Percentiles rank a stretch among this genome's conserved stretches.
These are phyloP conservation scores for Penicillium herquei DNA, from an alignment of 495 filamentous ascomycete genomes.

Conservation along the genomic window DNA sequence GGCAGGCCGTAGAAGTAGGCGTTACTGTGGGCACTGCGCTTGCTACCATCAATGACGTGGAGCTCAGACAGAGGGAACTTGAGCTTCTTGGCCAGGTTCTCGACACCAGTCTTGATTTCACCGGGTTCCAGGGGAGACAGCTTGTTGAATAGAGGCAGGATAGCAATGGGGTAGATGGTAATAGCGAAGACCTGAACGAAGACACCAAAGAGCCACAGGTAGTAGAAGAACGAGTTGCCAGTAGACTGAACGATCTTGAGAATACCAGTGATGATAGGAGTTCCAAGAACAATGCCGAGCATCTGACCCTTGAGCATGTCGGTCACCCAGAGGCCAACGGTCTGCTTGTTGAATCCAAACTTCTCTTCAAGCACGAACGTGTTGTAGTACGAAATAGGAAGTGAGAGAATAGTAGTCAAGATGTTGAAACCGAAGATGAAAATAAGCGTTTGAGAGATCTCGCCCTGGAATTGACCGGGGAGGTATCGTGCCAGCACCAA, in stretches of 20 bases:
- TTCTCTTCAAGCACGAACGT: constrained; percentile 95
- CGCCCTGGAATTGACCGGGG: constrained; percentile 77
- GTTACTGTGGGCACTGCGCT: constrained; percentile 94
- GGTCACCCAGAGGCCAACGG: constrained; percentile 79
- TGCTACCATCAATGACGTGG: constrained; percentile 96
- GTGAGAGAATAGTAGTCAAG: constrained; percentile 69
- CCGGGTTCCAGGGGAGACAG: constrained; percentile 88
- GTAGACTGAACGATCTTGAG: constrained; percentile 89
- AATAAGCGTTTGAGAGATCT: constrained; percentile 89
- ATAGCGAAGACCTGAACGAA: constrained; percentile 89
- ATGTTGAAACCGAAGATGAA: constrained; percentile 88
- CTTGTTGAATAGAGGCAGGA: constrained; percentile 97
- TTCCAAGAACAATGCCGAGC: constrained; percentile 72
- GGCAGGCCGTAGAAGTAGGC: constrained; percentile 98
- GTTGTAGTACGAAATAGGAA: constrained; percentile 86
- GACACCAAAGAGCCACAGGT: constrained; percentile 90
- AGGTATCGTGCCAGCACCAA: constrained; percentile 67
- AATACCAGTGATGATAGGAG: constrained; percentile 86
- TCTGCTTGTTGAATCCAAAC: constrained; percentile 99
- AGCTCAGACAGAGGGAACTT: constrained; percentile 89
- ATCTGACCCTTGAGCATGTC: constrained; percentile 91
- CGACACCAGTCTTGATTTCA: constrained; percentile 80
- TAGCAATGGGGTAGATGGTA: constrained; percentile 92
- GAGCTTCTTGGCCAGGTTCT: constrained; percentile 77
- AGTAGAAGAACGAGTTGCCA: constrained; percentile 92